Evolutionary conservation across 352 stramenopile genomes (phyloP), one percentile per base, ranked within the genome.

Genomic region (Phytophthora pisi): DNA sequence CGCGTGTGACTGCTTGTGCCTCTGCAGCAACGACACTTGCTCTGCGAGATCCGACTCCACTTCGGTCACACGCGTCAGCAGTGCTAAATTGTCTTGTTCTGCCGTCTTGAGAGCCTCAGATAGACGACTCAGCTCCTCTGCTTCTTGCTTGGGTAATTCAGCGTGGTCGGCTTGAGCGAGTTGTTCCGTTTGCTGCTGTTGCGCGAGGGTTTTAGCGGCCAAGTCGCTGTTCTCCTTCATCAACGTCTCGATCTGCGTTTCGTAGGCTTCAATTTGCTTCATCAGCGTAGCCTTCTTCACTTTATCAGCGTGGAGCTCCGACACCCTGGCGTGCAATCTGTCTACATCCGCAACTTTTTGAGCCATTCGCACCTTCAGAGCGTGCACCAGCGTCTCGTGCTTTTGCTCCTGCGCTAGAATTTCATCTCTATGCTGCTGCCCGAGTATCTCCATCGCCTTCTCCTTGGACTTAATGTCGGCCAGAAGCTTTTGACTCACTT

Each of bases 1-100:
- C 2, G 63, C 55, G 40, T 89, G 75, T 2, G 66, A 61, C 30
- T 43, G 49, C 15, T 79, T 74, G 40, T 83, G 61, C n/a, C 63
- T 68, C 18, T 54, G 42, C 23, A 81, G 49, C 15, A 81, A 28
- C 0, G 53, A 51, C 16, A 57, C 50, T 3, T 66, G 61, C 3
- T 73, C 68, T 3, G 50, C 42, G 0, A 74, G 13, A 5, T 86
- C 77, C 7, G 11, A 16, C 47, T 69, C 57, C 15, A 63, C 43
- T 36, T 56, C 45, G 7, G 53, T 63, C 26, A 51, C 31, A 24
- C 51, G 51, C 9, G 40, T 52, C 42, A 56, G 46, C 24, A 77
- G 42, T 9, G 26, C n/a, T 62, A 18, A 26, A 20, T 64, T 66
- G 2, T 60, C 24, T 34, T 64, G 51, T 24, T 70, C 18, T 16